Base-by-base conservation (phyloP, 306 rosid species). In the Ochetophila trinervis region DNA sequence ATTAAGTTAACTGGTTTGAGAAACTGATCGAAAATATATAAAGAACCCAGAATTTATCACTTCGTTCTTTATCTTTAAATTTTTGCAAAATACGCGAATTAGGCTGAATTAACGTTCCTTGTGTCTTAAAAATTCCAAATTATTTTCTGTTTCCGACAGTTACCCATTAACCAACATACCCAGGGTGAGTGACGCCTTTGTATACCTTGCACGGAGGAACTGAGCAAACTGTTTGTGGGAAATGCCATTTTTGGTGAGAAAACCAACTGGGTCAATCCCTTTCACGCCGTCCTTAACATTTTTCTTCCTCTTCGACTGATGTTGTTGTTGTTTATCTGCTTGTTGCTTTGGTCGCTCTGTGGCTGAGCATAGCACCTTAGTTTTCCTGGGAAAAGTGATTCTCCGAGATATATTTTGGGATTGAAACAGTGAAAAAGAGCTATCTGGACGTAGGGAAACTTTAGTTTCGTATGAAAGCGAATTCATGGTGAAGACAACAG, bases 201-300 rank as follows among this genome's bases (percentile, higher is more conserved):
- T n/a, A 37, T 57, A 84, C 98, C 98, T 93, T 76, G 89, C 98
- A 52, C 96, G 97, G 54, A 89, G 95, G 70, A 85, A 93, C 84
- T 81, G 95, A 37, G 86, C 86, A 62, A 93, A 87, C 47, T 78
- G 83, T 74, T 87, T 89, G 57, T 93, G 89, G 71, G 93, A 73
- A 84, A 93, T 78, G 62, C 91, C 95, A 45, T 80, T 82, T 79
- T 84, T 86, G 57, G 83, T 76, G 21, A 93, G 94, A 72, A 93
- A 89, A 8, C 97, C 97, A 66, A 79, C 97, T 20, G 96, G 95
- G 84, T 87, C 89, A 12, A 72, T 62, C 42, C 96, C 93, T 69
- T 82, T 87, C 35, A 84, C 93, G 18, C 34, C 79, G 60, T 84
- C 96, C 0, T 79, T 22, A 5, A 30, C 73, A 45, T 22, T 63